A percentile compares a stretch with the other conserved stretches of the same genome.
Conservation (phyloP, 805 yeast species). For the Candida broadrunensis region DNA sequence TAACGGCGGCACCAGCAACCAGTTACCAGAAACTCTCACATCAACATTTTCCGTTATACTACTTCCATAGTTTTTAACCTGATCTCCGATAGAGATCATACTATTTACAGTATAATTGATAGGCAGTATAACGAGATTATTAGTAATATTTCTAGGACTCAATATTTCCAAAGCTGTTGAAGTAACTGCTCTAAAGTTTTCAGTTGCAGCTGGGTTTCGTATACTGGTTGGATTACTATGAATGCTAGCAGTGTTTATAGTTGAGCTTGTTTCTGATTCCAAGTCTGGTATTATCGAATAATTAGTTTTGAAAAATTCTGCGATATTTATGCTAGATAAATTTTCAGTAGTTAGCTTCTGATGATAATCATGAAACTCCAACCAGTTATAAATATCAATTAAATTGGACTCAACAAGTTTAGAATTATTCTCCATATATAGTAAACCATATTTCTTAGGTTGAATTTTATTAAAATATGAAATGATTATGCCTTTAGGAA, state of each 20-base stretch:
- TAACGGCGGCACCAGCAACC: constrained; percentile 19
- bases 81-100: constrained; percentile 20
- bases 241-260: not conserved
- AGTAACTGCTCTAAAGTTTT: not conserved
- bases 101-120: constrained; percentile 32
- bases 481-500: constrained; percentile 25
- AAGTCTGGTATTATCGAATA: not conserved
- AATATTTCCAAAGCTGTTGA: constrained; percentile 24
- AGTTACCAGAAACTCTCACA: constrained; percentile 5
- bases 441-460: constrained; percentile 32
- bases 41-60: not conserved
- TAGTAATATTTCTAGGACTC: constrained; percentile 33
- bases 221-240: not conserved
- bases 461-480: constrained; percentile 20
- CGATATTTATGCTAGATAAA: constrained; percentile 12
- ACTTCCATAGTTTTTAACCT: constrained; percentile 1
- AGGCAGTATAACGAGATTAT: constrained; percentile 36
- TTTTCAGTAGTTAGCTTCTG: constrained; percentile 16
- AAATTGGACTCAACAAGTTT: constrained; percentile 11
- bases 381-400: constrained; percentile 24
- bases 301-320: constrained; percentile 10
- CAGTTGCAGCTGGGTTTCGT: not conserved
- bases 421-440: constrained; percentile 12
- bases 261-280: constrained; percentile 1
- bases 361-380: constrained; percentile 30